A percentile compares a stretch with the other conserved stretches of the same genome.
These are phyloP conservation scores for Heterobasidion occidentale DNA, from an alignment of 1,284 basidiomycete genomes.

Conservation along the genomic window DNA sequence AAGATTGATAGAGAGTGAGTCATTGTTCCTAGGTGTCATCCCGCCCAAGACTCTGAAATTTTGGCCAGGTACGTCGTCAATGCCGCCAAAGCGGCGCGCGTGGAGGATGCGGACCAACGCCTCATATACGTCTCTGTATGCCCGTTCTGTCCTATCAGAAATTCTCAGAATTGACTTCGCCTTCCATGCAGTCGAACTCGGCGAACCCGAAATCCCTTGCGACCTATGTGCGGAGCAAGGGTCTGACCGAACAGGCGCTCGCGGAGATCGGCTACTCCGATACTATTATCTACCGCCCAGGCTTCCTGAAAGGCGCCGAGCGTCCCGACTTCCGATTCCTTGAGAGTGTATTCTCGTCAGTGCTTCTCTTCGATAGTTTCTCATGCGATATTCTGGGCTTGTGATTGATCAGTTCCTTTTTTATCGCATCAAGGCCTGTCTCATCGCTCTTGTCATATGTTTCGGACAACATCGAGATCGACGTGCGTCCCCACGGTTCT, in stretches of 20 bases:
- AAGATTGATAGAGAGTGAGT: slow-evolving; percentile 68
- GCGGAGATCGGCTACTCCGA: slow-evolving; percentile 59
- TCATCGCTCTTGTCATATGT: slow-evolving; percentile 31
- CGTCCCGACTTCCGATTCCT: slow-evolving; percentile 30
- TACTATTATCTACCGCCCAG: slow-evolving; percentile 63
- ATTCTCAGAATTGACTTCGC: slow-evolving; percentile 3
- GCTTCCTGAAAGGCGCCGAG: slow-evolving; percentile 35
- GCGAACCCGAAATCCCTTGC: slow-evolving; percentile 42
- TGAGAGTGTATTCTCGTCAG: slow-evolving; percentile 37
- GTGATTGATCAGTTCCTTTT: not conserved
- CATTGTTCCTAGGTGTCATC: slow-evolving; percentile 3
- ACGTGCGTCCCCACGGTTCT: not conserved
- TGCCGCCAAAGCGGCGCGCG: slow-evolving; percentile 55
- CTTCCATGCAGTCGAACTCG: slow-evolving; percentile 31
- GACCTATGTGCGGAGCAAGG: slow-evolving; percentile 60
- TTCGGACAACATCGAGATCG: slow-evolving; percentile 32
- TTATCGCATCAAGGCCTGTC: slow-evolving; percentile 24
- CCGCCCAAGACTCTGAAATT: not conserved
- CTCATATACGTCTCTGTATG: slow-evolving; percentile 64
- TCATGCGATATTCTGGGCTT: not conserved
- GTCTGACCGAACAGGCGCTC: slow-evolving; percentile 62
- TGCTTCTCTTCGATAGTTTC: not conserved
- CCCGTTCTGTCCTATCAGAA: not conserved
- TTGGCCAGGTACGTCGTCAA: slow-evolving; percentile 59
- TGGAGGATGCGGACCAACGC: slow-evolving; percentile 38